Evolutionary conservation across 2,329 filamentous ascomycete genomes (phyloP).

Genomic region (Didymella pomorum): DNA sequence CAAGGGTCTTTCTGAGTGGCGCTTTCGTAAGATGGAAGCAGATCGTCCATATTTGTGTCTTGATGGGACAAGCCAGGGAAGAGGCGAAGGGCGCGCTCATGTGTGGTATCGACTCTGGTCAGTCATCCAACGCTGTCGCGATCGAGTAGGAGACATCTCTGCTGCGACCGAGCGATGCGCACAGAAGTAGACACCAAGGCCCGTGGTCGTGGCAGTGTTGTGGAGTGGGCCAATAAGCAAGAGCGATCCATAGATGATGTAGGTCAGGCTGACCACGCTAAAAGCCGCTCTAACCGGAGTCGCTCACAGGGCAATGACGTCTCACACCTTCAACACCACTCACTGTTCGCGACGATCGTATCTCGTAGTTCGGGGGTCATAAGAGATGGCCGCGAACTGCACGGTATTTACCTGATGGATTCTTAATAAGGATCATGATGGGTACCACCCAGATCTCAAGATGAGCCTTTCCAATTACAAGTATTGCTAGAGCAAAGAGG

Average conservation of each 20-base stretch:
- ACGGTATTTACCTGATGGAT: no score
- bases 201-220: slow-evolving; percentile 20
- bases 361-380: not conserved
- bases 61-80: not conserved
- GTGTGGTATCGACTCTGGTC: not conserved
- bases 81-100: not conserved
- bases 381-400: not conserved
- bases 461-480: not conserved
- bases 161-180: not conserved
- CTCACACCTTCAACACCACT: not conserved
- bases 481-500: no score
- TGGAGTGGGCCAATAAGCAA: slow-evolving; percentile 13
- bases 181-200: not conserved
- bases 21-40: slow-evolving; percentile 67
- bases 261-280: slow-evolving; percentile 18
- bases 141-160: slow-evolving; percentile 6
- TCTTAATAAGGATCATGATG: not conserved
- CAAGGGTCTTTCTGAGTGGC: slow-evolving; percentile 64
- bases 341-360: not conserved
- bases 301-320: not conserved
- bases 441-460: not conserved
- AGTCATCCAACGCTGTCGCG: not conserved
- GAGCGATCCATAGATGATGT: slow-evolving; percentile 18
- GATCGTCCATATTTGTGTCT: slow-evolving; percentile 58
- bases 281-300: slow-evolving; percentile 10